phyloP scores from a whole-genome alignment of 371 early-diverging fungal genomes.

The Apophysomyces ossiformis region DNA sequence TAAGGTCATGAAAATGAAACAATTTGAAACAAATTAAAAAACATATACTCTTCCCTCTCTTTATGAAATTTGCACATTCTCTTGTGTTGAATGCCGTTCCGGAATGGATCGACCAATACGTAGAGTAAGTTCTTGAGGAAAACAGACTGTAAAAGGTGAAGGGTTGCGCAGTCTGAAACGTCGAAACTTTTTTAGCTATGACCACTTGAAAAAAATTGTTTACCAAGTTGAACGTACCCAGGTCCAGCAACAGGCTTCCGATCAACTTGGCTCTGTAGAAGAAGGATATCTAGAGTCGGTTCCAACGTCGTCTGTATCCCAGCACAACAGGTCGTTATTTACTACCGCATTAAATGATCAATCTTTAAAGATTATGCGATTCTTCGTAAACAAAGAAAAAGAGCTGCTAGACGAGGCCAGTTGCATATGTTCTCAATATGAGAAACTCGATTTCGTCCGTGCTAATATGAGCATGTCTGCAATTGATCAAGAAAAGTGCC shows the following conservation, averaged over 20 bases:
- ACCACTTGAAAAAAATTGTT: constrained; percentile 23
- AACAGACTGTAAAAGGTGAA: background rate
- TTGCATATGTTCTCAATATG: background rate
- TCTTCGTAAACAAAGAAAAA: constrained; percentile 15
- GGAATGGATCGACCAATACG: constrained; percentile 29
- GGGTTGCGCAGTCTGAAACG: background rate
- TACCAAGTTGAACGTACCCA: constrained; percentile 24
- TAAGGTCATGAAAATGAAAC: background rate
- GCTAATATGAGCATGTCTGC: background rate
- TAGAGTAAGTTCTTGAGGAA: constrained; percentile 20
- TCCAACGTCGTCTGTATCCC: background rate
- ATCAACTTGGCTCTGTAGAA: background rate
- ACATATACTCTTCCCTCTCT: background rate
- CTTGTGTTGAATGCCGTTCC: constrained; percentile 29
- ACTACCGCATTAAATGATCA: constrained; percentile 22
- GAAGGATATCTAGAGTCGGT: background rate
- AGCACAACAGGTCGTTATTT: constrained; percentile 1
- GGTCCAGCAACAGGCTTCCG: constrained; percentile 14
- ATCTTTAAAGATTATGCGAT: constrained; percentile 23
- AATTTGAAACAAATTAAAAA: background rate
- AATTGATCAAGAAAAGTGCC: background rate
- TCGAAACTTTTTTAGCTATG: constrained; percentile 16
- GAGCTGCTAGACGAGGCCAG: constrained; percentile 18
- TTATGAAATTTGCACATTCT: constrained; percentile 29
- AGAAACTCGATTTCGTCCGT: background rate